Conservation (phyloP, 192 early-diverging fungal species). For the Coemansia reversa region DNA sequence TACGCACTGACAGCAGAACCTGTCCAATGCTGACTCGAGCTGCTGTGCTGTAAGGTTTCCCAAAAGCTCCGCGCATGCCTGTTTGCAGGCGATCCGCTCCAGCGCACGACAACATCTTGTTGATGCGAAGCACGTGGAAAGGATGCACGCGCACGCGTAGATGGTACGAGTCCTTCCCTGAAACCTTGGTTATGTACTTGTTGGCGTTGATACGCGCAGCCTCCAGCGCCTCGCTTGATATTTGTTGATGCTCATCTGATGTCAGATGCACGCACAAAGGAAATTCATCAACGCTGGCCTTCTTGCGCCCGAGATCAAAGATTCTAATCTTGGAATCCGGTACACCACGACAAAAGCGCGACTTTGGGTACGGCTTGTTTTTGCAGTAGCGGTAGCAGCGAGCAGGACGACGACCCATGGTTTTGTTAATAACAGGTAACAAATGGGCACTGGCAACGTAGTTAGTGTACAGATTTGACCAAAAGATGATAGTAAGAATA, state of each 20-base stretch:
- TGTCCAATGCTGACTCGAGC: conserved; percentile 99
- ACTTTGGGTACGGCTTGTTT: conserved; percentile 99
- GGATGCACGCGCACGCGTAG: conserved; percentile 98
- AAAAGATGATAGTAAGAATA: background rate
- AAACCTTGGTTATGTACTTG: conserved; percentile 97
- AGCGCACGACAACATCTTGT: conserved; percentile 99
- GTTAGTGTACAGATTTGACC: background rate
- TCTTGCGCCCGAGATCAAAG: conserved; percentile 95
- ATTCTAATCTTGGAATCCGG: conserved; percentile 97
- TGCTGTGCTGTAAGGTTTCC: conserved; percentile 92
- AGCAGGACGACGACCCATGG: conserved; percentile 97
- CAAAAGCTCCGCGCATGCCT: conserved; percentile 99
- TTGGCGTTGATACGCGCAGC: conserved; percentile 97
- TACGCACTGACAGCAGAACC: conserved; percentile 93
- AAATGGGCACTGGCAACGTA: background rate
- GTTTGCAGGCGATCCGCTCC: conserved; percentile 98
- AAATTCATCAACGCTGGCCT: conserved; percentile 96
- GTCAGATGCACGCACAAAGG: conserved; percentile 93
- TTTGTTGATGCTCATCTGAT: conserved; percentile 97
- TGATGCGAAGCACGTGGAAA: conserved; percentile 98
- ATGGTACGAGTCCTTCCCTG: conserved; percentile 99
- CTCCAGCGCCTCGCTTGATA: conserved; percentile 98
- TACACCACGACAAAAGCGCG: conserved; percentile 96
- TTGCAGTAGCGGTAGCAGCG: conserved; percentile 97
- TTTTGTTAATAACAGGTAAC: background rate